Percentiles rank a stretch among this genome's conserved stretches.
These are phyloP conservation scores for Monosporascus sp. DNA, from an alignment of 2,329 filamentous ascomycete genomes.

Conservation along the genomic window DNA sequence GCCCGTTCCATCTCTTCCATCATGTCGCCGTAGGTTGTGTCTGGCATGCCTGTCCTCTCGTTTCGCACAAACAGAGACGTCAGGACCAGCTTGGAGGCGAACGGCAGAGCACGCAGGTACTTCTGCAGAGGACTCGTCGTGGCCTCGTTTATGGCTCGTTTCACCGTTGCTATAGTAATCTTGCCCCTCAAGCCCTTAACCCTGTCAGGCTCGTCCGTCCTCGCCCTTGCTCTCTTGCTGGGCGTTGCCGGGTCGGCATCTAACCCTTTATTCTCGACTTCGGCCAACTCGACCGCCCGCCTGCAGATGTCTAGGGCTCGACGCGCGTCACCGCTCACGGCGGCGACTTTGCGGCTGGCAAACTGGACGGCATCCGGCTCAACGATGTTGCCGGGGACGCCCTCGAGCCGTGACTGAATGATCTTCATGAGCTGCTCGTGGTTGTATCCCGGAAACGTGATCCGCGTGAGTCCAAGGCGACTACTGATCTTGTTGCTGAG, in stretches of 20 bases:
- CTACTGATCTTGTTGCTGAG: constrained; percentile 98
- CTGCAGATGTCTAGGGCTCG: constrained; percentile 93
- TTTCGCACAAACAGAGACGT: constrained; percentile 74
- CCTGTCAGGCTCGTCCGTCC: constrained; percentile 22
- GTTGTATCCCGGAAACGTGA: constrained; percentile 95
- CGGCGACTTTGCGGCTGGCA: constrained; percentile 91
- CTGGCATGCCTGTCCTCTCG: constrained; percentile 76
- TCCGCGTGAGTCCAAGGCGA: constrained; percentile 80
- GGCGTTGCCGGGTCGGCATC: constrained; percentile 51
- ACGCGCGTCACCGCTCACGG: constrained; percentile 89
- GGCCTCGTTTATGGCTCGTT: constrained; percentile 90
- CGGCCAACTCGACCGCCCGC: constrained; percentile 89
- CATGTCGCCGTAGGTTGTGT: constrained; percentile 85
- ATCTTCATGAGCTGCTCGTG: constrained; percentile 97
- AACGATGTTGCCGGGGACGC: constrained; percentile 83
- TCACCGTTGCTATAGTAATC: constrained; percentile 90
- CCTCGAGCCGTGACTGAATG: constrained; percentile 87
- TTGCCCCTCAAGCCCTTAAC: constrained; percentile 42
- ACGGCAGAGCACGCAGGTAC: constrained; percentile 74
- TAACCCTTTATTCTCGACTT: constrained; percentile 53
- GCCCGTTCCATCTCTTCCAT: constrained; percentile 78
- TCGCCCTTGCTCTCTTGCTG: constrained; percentile 44
- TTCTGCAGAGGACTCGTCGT: constrained; percentile 90
- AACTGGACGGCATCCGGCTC: constrained; percentile 94
- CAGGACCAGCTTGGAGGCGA: constrained; percentile 80